Conservation (phyloP, 2,329 filamentous ascomycete species). For the Diplodia seriata region DNA sequence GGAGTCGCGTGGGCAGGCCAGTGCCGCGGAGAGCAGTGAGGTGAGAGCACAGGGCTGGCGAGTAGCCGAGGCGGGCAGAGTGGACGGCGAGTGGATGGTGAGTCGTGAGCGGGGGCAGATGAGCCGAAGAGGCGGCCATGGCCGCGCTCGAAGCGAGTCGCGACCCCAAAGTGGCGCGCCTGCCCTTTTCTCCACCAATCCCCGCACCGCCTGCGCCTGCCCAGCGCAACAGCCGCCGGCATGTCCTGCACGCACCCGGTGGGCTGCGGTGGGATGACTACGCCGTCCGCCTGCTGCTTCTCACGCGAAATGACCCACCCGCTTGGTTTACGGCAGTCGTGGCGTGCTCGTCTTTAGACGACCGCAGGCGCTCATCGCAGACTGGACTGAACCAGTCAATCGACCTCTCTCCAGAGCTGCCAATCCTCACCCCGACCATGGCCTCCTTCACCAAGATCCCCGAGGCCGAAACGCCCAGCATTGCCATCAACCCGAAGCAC, state of each 20-base stretch:
- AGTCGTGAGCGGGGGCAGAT: slow-evolving; percentile 21
- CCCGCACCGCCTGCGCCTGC: neutral
- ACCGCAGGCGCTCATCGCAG: slow-evolving; percentile 10
- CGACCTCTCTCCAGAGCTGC: slow-evolving; percentile 10
- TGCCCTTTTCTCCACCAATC: slow-evolving; percentile 29
- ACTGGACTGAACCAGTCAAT: neutral
- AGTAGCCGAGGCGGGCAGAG: neutral
- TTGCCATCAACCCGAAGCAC: slow-evolving; percentile 69
- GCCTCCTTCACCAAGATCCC: slow-evolving; percentile 74
- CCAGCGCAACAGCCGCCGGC: slow-evolving; percentile 12
- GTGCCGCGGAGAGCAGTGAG: slow-evolving; percentile 6
- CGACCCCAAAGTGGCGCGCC: slow-evolving; percentile 5
- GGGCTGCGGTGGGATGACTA: slow-evolving; percentile 23
- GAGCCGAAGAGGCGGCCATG: slow-evolving; percentile 1
- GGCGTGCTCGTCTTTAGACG: slow-evolving; percentile 29
- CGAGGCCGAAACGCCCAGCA: slow-evolving; percentile 66
- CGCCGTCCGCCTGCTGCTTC: neutral
- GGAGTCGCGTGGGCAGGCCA: slow-evolving; percentile 12
- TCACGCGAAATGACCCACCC: slow-evolving; percentile 14
- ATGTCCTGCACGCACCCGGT: slow-evolving; percentile 2
- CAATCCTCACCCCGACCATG: slow-evolving; percentile 57
- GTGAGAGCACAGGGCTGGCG: neutral
- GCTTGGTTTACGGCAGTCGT: slow-evolving; percentile 8
- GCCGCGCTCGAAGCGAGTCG: slow-evolving; percentile 14
- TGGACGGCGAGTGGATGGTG: neutral